These are phyloP conservation scores for Hanseniaspora lindneri DNA, from an alignment of 805 yeast species.

Conservation along the genomic window DNA sequence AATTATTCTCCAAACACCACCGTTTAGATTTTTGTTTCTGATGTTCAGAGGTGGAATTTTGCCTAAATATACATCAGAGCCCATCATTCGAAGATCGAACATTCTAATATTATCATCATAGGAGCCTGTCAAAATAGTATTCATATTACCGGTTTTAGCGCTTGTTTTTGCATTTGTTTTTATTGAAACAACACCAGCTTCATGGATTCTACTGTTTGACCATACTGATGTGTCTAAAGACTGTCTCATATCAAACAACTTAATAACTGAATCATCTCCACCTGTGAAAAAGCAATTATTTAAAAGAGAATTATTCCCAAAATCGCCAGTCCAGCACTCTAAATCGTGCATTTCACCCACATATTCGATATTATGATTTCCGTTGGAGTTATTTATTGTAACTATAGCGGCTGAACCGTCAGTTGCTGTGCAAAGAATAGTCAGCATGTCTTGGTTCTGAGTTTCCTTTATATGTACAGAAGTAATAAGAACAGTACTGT, in stretches of 20 bases:
- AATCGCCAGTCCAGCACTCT: conserved; percentile 83
- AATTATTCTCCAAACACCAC: conserved; percentile 89
- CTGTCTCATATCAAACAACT: conserved; percentile 57
- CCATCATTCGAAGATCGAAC: conserved; percentile 52
- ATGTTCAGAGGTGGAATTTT: conserved; percentile 38
- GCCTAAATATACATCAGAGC: conserved; percentile 37
- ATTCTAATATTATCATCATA: conserved; percentile 71
- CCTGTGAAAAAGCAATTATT: conserved; percentile 62
- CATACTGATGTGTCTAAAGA: conserved; percentile 24
- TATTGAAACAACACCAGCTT: conserved; percentile 84
- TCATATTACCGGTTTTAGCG: conserved; percentile 23
- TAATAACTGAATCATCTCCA: conserved; percentile 73
- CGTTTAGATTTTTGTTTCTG: conserved; percentile 49
- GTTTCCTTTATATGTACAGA: conserved; percentile 39
- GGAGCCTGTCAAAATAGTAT: conserved; percentile 57
- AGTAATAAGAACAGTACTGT: conserved; percentile 41
- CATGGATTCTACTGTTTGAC: conserved; percentile 48
- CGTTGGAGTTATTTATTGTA: conserved; percentile 23
- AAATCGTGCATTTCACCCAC: conserved; percentile 38
- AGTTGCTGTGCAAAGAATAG: conserved; percentile 53
- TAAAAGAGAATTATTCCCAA: conserved; percentile 45
- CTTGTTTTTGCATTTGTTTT: conserved; percentile 35
- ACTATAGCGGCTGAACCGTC: conserved; percentile 47
- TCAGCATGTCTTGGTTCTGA: conserved; percentile 26
- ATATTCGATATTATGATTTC: neutral